Conservation (phyloP, 495 filamentous ascomycete species). For the Hypoxylon lenormandii region DNA sequence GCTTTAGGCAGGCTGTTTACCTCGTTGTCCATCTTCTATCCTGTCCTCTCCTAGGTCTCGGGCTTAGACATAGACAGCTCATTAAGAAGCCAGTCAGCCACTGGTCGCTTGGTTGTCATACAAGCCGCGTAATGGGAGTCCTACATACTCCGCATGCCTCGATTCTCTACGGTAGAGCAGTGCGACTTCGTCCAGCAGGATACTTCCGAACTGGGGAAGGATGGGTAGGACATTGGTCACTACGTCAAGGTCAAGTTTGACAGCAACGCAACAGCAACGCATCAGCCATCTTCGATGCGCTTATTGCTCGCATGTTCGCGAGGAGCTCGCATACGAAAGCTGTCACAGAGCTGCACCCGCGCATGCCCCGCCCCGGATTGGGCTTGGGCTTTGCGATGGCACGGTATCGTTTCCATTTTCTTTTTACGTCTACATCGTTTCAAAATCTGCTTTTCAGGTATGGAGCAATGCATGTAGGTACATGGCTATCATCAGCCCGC, state of each 20-base stretch:
- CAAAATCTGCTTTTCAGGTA: slow-evolving; percentile 33
- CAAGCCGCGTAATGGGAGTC: slow-evolving; percentile 43
- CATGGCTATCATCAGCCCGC: slow-evolving; percentile 27
- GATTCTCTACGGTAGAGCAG: slow-evolving; percentile 34
- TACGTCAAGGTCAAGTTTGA: slow-evolving; percentile 46
- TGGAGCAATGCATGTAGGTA: slow-evolving; percentile 21
- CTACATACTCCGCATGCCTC: slow-evolving; percentile 24
- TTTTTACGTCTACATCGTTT: slow-evolving; percentile 36
- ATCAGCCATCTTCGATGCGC: slow-evolving; percentile 22
- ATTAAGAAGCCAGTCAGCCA: slow-evolving; percentile 25
- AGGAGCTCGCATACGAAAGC: slow-evolving; percentile 23
- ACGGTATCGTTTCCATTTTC: slow-evolving; percentile 30
- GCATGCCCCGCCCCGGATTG: slow-evolving; percentile 30
- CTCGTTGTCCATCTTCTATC: too few species aligned
- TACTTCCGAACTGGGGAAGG: slow-evolving; percentile 42
- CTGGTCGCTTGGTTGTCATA: slow-evolving; percentile 35
- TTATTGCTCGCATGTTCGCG: slow-evolving; percentile 40
- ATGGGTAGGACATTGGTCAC: slow-evolving; percentile 19
- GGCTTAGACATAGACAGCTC: slow-evolving; percentile 34
- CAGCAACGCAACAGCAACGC: slow-evolving; percentile 32
- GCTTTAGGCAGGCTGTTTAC: slow-evolving; percentile 8
- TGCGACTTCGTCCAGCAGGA: slow-evolving; percentile 33
- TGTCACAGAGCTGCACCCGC: slow-evolving; percentile 23
- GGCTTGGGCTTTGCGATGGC: slow-evolving; percentile 16
- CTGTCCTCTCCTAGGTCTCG: slow-evolving; percentile 9